These are phyloP conservation scores for Schizosaccharomyces pombe DNA, from an alignment of 805 yeast species.

Conservation along the genomic window ASM294v3 CU329670.1:119001-119500, in stretches of 20 bases:
- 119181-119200: neutral
- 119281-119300: neutral
- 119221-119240: neutral
- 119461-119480: neutral
- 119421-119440: neutral
- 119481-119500: neutral
- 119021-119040: neutral
- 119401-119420: neutral
- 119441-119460: neutral
- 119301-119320: neutral
- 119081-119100: neutral
- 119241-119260: neutral
- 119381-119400: neutral
- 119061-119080: neutral
- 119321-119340: neutral
- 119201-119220: neutral
- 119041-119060: neutral
- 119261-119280: neutral
- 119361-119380: neutral
- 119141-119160: neutral
- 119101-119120: neutral
- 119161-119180: neutral
- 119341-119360: neutral
- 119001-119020: neutral
- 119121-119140: neutral